phyloP scores from a whole-genome alignment of 2,329 filamentous ascomycete genomes.

The Fusarium beomiforme region DNA sequence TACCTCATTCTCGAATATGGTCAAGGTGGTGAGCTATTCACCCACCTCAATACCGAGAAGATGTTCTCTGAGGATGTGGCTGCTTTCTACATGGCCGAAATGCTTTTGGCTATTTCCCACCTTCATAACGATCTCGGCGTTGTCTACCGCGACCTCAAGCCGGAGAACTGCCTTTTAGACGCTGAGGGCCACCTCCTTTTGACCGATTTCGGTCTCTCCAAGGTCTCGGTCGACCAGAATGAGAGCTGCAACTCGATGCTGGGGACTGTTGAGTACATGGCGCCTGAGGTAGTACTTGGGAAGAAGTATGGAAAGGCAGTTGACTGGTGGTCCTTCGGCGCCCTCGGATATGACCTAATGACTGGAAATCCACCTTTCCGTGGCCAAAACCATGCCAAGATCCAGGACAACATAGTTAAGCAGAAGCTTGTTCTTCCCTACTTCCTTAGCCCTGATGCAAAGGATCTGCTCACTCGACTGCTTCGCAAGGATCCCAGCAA shows the following conservation, averaged over 20 bases:
- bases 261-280: constrained; percentile 99
- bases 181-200: constrained; percentile 90
- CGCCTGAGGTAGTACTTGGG: constrained; percentile 90
- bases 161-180: constrained; percentile 96
- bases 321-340: constrained; percentile 98
- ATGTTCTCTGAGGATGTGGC: constrained; percentile 93
- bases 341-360: constrained; percentile 89
- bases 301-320: constrained; percentile 93
- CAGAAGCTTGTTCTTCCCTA: constrained; percentile 91
- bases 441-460: constrained; percentile 89
- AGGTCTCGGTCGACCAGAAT: constrained; percentile 78
- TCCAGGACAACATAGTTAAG: constrained; percentile 94
- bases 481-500: constrained; percentile 93
- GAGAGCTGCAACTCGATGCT: constrained; percentile 87
- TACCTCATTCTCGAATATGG: constrained; percentile 98
- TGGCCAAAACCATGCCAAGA: constrained; percentile 91
- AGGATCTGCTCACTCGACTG: constrained; percentile 90
- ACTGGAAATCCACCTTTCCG: constrained; percentile 92
- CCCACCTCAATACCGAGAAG: constrained; percentile 90
- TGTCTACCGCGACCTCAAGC: constrained; percentile 96
- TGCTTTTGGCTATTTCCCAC: constrained; percentile 93
- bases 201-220: constrained; percentile 96
- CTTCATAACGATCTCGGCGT: constrained; percentile 92
- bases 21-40: constrained; percentile 95
- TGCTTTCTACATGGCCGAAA: constrained; percentile 98